Conservation (phyloP, 2,329 filamentous ascomycete genomes). For the Aspergillus calidoustus region DNA sequence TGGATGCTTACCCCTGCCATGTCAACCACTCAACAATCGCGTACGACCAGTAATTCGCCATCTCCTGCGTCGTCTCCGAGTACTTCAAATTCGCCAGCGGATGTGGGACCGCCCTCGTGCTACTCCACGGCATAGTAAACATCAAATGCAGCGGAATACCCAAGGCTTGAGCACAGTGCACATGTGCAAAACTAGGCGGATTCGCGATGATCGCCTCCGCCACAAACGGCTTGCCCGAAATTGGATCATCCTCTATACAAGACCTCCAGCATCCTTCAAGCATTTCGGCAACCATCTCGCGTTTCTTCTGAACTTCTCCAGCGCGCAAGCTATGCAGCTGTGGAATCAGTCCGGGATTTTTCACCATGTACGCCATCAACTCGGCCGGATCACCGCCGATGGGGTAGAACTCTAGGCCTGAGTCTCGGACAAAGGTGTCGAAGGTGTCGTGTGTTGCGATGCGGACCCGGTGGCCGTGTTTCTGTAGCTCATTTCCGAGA, state of each 20-base stretch:
- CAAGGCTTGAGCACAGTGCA: slow-evolving; percentile 57
- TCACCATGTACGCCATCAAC: slow-evolving; percentile 59
- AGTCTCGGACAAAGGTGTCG: slow-evolving; percentile 56
- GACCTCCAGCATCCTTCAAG: slow-evolving; percentile 47
- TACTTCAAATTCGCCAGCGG: slow-evolving; percentile 55
- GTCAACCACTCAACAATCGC: slow-evolving; percentile 54
- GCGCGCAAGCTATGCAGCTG: slow-evolving; percentile 42
- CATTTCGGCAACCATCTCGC: slow-evolving; percentile 42
- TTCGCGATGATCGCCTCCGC: slow-evolving; percentile 61
- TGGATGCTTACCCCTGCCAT: slow-evolving; percentile 52
- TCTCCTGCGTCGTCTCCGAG: slow-evolving; percentile 36
- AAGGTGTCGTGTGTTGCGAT: slow-evolving; percentile 62
- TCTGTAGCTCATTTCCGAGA: slow-evolving; percentile 56
- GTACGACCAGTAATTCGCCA: slow-evolving; percentile 53
- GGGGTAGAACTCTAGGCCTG: slow-evolving; percentile 61
- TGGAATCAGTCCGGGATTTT: slow-evolving; percentile 52
- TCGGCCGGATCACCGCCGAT: slow-evolving; percentile 62
- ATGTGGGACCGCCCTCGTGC: slow-evolving; percentile 53
- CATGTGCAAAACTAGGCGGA: slow-evolving; percentile 57
- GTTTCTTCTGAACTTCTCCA: slow-evolving; percentile 39
- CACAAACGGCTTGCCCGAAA: slow-evolving; percentile 50
- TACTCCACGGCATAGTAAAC: slow-evolving; percentile 59
- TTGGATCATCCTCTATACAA: slow-evolving; percentile 41
- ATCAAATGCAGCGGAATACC: slow-evolving; percentile 57
- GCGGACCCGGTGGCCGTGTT: slow-evolving; percentile 59